Conservation (phyloP, 352 stramenopile genomes). For the Peronospora destructor region DNA sequence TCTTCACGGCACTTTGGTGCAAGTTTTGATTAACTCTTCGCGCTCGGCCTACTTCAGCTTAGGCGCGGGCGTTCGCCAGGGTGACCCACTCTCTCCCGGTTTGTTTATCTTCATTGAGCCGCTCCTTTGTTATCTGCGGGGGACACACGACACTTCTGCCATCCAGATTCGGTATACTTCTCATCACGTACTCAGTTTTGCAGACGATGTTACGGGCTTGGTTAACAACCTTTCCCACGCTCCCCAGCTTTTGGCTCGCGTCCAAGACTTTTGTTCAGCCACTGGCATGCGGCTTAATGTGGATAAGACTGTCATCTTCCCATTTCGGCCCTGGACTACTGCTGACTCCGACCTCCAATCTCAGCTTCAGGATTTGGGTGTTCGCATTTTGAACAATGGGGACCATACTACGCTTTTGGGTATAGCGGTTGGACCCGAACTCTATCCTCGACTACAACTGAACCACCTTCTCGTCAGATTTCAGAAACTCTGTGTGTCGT, state of each 20-base stretch:
- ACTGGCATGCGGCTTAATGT: background rate
- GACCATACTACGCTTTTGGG: background rate
- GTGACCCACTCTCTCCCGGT: background rate
- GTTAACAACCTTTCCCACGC: background rate
- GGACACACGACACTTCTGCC: background rate
- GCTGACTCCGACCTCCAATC: background rate
- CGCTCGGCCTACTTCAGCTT: background rate
- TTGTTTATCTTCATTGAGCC: background rate
- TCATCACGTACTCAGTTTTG: background rate
- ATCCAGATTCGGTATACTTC: background rate
- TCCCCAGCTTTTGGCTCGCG: background rate
- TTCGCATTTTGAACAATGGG: background rate
- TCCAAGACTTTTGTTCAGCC: background rate
- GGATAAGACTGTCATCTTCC: slow-evolving; percentile 1
- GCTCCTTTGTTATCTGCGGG: background rate
- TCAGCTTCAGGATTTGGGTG: background rate
- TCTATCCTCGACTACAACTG: background rate
- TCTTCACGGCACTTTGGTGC: background rate
- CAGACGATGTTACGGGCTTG: background rate
- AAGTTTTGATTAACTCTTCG: background rate
- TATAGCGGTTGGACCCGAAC: background rate
- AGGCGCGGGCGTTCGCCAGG: background rate
- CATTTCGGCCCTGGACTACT: background rate
- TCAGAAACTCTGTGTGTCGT: background rate
- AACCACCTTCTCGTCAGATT: background rate